These are phyloP conservation scores for Harringtonia aguacate DNA, from an alignment of 2,329 filamentous ascomycete genomes.

Conservation along the genomic window DNA sequence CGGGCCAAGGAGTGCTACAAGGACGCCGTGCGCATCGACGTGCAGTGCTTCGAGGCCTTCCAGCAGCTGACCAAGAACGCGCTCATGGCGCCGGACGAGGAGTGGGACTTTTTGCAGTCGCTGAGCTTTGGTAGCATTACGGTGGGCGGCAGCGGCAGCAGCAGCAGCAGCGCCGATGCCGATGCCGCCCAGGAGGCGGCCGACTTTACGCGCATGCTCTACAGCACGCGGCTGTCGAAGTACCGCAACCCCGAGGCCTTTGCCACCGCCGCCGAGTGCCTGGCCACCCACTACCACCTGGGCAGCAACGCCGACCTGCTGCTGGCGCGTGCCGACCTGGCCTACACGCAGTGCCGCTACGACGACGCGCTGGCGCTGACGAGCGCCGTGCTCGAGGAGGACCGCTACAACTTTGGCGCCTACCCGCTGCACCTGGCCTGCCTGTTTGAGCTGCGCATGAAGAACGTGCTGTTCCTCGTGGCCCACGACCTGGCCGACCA, in stretches of 20 bases:
- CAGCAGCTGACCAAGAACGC: constrained; percentile 97
- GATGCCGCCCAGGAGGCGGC: constrained; percentile 68
- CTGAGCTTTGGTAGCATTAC: constrained; percentile 81
- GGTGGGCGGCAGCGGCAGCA: constrained; percentile 42
- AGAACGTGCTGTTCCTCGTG: constrained; percentile 82
- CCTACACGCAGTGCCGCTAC: constrained; percentile 93
- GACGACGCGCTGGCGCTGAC: constrained; percentile 78
- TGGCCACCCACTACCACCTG: constrained; percentile 89
- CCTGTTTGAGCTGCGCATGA: constrained; percentile 76
- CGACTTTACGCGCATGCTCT: constrained; percentile 90
- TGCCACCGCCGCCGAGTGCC: constrained; percentile 73
- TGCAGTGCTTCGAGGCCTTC: constrained; percentile 97
- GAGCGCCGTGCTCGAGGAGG: constrained; percentile 66
- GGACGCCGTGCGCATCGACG: constrained; percentile 90
- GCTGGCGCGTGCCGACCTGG: constrained; percentile 76
- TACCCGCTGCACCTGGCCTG: constrained; percentile 89
- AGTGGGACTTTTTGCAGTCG: constrained; percentile 79
- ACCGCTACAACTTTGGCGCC: constrained; percentile 81
- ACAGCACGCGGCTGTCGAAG: constrained; percentile 90
- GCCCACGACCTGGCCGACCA: constrained; percentile 88
- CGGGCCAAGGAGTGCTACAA: constrained; percentile 98
- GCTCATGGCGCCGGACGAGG: constrained; percentile 78
- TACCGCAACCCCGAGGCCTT: constrained; percentile 82
- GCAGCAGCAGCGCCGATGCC: constrained; percentile 10
- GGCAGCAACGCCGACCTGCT: constrained; percentile 80